Base-by-base conservation (phyloP, 2,329 filamentous ascomycete species). In the Fusarium fracticaudum region DNA sequence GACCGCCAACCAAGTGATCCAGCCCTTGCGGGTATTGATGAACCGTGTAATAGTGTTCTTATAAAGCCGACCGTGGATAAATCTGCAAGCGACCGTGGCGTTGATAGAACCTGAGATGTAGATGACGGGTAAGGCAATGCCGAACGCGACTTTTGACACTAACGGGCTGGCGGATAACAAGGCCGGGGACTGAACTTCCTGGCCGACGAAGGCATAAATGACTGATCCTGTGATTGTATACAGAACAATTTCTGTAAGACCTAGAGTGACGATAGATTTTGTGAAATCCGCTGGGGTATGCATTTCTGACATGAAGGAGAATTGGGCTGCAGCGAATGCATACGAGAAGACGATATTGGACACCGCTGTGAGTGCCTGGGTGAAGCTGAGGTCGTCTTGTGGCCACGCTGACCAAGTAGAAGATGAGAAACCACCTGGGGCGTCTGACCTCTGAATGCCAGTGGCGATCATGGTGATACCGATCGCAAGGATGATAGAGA, bases 91-190 rank as follows among this genome's bases (percentile, higher is more conserved):
- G 8, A 86, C 84, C 4, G 84, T 85, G 20, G 84, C 85, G 81
- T 93, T 91, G 80, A 94, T 92, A 20, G 92, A 91, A 45, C 92
- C 92, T 0, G 92, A 91, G 72, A 94, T 90, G 75, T 94, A 87
- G 78, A 94, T 94, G 58, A 92, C 93, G 10, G 92, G 92, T 4
- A 92, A 84, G 1, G 91, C 92, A 70, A 94, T 82, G 26, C 91
- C 91, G 76, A 92, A 94, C 3, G 91, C 91, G 17, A 94, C 82
- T 78, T 93, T 92, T 45, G 88, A 87, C 20, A 93, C 81, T 0
- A 86, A 72, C 4, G 83, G 82, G 6, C 88, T 87, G 15, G 91
- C 90, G 1, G 91, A 92, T 11, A 92, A 87, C 8, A 94, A 86
- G 1, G 93, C 91, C 1, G 93, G 93, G 1, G 90, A 91, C 61